Evolutionary conservation across 257 asterid genomes (phyloP), one percentile per base, ranked within the genome.

Genomic region (Anisodus tanguticus): DNA sequence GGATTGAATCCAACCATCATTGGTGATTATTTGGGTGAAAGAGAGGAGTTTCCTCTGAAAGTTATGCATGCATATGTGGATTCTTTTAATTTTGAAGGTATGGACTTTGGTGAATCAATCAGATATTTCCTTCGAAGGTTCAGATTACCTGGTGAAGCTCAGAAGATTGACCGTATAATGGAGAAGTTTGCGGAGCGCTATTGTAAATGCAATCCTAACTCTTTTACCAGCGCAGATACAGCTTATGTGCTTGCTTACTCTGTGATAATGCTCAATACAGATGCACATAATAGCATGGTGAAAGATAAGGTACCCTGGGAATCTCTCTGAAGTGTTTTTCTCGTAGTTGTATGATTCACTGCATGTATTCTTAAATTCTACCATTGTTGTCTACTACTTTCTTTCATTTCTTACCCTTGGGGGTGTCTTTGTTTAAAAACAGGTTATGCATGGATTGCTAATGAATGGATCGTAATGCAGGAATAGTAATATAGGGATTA

Each of bases 21-120:
- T 89, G 99, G 99, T 57, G 99, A 97, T 88, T 97, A 92, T 92
- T 90, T 97, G 89, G 99, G 99, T 57, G 99, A 97, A 85, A 91
- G 99, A 87, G 99, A 97, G 86, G 99, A 95, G 79, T 97, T 95
- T 54, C 90, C 97, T 60, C 89, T 97, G 93, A 97, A 93, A 88
- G 98, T 97, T 83, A 97, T 97, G 99, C 98, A 95, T 59, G 98
- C 99, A 13, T 97, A 97, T 89, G 98, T 95, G 8, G 99, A 97
- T 89, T 95, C 99, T 86, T 97, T 97, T 88, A 88, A 93, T 90
- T 97, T 97, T 83, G 97, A 89, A 81, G 92, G 89, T 83, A 95
- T 95, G 98, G 93, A 91, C 87, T 97, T 97, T 87, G 99, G 98
- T 70, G 97, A 92, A 87, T 97, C 99, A 83, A 93, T 97, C 88